Base-by-base conservation (phyloP, 2,329 filamentous ascomycete genomes). In the Cadophora luteo-olivacea region DNA sequence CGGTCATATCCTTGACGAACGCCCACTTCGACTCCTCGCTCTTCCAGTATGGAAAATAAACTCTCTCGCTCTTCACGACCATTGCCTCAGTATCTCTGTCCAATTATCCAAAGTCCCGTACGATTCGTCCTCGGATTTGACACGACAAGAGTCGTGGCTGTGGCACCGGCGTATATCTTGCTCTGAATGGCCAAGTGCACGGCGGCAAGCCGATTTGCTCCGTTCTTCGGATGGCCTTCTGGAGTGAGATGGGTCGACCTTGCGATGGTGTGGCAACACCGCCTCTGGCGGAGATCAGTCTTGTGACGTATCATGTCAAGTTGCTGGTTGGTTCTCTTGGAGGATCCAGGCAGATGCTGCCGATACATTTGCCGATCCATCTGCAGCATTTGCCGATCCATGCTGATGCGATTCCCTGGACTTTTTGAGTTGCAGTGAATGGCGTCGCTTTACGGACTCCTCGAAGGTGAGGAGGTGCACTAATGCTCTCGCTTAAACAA, bases 1-100 rank as follows among this genome's bases (percentile, higher is more conserved):
- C 14, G 38, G 61, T 66, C 32, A 66, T 66, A 3, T 55, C 49
- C 45, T 33, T 54, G 5, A 66, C 32, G n/a, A 61, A 55, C 0
- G 33, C 29, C 14, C 9, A 19, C 24, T 41, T 61, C 24, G 36
- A 57, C 9, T 55, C 57, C 1, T 29, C 32, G 22, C 48, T 61
- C 14, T 33, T 54, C 33, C 7, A 38, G 29, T 36, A 38, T 1
- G 57, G 22, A 45, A 61, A 19, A 29, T 61, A 66, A 4, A n/a
- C 60, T 36, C 60, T 62, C 19, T 32, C 60, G 3, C 25, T 14
- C 19, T n/a, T 32, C 6, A 51, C 19, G 24, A 22, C 25, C 60
- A 49, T 51, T 22, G 38, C 41, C 29, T 62, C 60, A 6, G 60
- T 41, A 32, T 49, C 60, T 51, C 60, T 62, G 19, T 62, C 60